These are phyloP conservation scores for Helenozyma baotianmanensis DNA, from an alignment of 805 yeast species.

Conservation along the genomic window DNA sequence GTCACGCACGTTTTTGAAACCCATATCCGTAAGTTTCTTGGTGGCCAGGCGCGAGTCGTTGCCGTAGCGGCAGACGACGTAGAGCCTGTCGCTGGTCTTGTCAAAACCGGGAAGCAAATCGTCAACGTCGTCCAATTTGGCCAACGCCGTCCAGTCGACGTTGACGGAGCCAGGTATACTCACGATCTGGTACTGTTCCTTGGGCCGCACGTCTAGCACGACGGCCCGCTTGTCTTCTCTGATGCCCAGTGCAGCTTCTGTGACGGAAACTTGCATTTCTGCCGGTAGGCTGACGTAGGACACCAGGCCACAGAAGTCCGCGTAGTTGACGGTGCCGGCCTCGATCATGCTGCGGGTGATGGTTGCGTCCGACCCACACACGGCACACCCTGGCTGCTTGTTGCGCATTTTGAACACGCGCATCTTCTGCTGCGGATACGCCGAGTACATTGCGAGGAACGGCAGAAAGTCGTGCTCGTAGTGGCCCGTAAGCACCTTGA, in stretches of 20 bases:
- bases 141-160: slow-evolving; percentile 53
- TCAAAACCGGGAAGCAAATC: slow-evolving; percentile 18
- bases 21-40: slow-evolving; percentile 45
- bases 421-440: slow-evolving; percentile 60
- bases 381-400: slow-evolving; percentile 53
- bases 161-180: slow-evolving; percentile 56
- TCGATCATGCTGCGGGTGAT: slow-evolving; percentile 47
- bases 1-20: slow-evolving; percentile 52
- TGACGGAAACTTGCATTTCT: slow-evolving; percentile 44
- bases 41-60: slow-evolving; percentile 87
- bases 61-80: slow-evolving; percentile 80
- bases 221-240: slow-evolving; percentile 26
- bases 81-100: slow-evolving; percentile 28
- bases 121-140: slow-evolving; percentile 16
- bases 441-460: slow-evolving; percentile 63
- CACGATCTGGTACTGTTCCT: slow-evolving; percentile 68
- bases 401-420: slow-evolving; percentile 78
- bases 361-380: slow-evolving; percentile 54
- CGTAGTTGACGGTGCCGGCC: slow-evolving; percentile 53
- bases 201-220: slow-evolving; percentile 74
- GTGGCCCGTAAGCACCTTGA: slow-evolving; percentile 62
- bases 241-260: slow-evolving; percentile 25
- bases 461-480: slow-evolving; percentile 61
- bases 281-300: slow-evolving; percentile 41
- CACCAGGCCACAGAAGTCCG: slow-evolving; percentile 68